Percentiles rank a stretch among this genome's conserved stretches.
Conservation (phyloP, 257 asterid species). For the Orobanche coerulescens region DNA sequence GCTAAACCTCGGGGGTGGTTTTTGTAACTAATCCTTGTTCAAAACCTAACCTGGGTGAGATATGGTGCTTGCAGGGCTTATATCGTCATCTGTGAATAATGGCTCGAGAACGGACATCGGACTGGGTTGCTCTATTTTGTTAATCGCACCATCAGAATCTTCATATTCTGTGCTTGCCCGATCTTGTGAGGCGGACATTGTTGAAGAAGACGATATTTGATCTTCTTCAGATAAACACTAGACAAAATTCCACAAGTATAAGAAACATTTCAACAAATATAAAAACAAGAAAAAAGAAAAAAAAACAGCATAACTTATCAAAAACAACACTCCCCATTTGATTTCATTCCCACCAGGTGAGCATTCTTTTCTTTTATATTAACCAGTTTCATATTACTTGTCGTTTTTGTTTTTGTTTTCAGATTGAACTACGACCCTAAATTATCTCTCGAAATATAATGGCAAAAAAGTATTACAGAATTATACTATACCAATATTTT, state of each 20-base stretch:
- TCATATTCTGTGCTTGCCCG: slow-evolving; percentile 33
- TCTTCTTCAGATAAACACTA: slow-evolving; percentile 39
- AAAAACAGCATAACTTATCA: background rate
- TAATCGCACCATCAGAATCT: slow-evolving; percentile 33
- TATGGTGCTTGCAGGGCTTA: slow-evolving; percentile 69
- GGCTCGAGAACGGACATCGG: slow-evolving; percentile 93
- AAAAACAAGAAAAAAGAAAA: slow-evolving; percentile 8
- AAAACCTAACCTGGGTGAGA: slow-evolving; percentile 51
- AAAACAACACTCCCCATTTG: slow-evolving; percentile 6
- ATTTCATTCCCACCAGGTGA: too few species aligned
- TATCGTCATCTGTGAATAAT: slow-evolving; percentile 58
- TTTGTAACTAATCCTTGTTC: background rate
- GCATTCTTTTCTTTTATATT: too few species aligned
- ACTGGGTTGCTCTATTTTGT: slow-evolving; percentile 68
- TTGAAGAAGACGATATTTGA: slow-evolving; percentile 34
- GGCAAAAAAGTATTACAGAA: too few species aligned
- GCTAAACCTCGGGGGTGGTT: background rate
- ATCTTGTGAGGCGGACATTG: slow-evolving; percentile 34
- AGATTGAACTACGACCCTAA: too few species aligned
- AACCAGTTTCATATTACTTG: too few species aligned
- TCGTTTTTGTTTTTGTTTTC: too few species aligned
- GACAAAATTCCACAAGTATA: slow-evolving; percentile 8
- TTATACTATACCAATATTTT: too few species aligned
- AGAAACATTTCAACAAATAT: slow-evolving; percentile 6
- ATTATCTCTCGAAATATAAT: too few species aligned